Conservation (phyloP, 2,329 filamentous ascomycete genomes). For the Sporothrix pallida region DNA sequence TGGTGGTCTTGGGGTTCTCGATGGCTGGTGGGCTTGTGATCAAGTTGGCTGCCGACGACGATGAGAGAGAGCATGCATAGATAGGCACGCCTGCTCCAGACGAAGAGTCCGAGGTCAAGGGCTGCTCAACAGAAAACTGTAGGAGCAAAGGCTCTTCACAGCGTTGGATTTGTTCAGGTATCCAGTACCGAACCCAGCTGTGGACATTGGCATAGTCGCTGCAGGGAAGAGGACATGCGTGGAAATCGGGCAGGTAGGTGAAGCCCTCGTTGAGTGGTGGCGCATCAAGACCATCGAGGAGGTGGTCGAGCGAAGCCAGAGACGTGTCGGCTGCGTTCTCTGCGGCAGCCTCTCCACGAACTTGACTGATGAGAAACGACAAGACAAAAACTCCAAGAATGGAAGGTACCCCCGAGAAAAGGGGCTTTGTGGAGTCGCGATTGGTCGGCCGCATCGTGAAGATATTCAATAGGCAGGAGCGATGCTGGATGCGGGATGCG, state of each 20-base stretch:
- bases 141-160: constrained; percentile 6
- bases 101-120: not conserved
- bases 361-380: not conserved
- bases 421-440: not conserved
- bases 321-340: not conserved
- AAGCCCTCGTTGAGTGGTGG: constrained; percentile 18
- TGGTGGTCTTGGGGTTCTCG: constrained; percentile 16
- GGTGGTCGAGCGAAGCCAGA: constrained; percentile 15
- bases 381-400: not conserved
- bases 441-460: constrained; percentile 11
- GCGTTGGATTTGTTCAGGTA: constrained; percentile 1
- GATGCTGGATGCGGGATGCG: not conserved
- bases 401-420: not conserved
- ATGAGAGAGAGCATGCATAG: constrained; percentile 13
- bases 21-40: not conserved
- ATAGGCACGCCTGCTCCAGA: not conserved
- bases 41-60: not conserved
- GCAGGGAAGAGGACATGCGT: constrained; percentile 13
- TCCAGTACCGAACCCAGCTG: constrained; percentile 22
- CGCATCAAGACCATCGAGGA: constrained; percentile 20
- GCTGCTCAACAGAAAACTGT: constrained; percentile 13
- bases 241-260: constrained; percentile 14
- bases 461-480: not conserved
- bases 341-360: not conserved
- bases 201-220: constrained; percentile 25